A percentile compares a stretch with the other conserved stretches of the same genome.
Evolutionary conservation across 164 flowering plant species (phyloP).

Genomic region (Stephania japonica): DNA sequence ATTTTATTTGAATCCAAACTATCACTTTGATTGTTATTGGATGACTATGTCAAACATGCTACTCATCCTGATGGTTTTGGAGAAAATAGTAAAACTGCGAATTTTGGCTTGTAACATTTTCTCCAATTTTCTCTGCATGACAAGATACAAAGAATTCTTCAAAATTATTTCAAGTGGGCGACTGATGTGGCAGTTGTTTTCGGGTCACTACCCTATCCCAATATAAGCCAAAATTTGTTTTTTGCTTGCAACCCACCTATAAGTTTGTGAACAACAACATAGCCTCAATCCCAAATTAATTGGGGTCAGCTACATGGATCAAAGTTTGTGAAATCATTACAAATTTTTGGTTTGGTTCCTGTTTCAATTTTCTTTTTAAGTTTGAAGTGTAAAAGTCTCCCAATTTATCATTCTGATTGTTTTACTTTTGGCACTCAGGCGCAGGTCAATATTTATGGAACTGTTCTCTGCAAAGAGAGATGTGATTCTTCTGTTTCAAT

Average conservation of each 20-base stretch:
- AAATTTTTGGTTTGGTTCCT: background rate
- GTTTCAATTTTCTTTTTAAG: background rate
- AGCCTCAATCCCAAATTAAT: too few species aligned
- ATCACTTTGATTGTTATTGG: background rate
- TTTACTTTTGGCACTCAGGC: conserved; percentile 46
- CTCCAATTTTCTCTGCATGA: background rate
- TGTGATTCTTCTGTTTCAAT: conserved; percentile 66
- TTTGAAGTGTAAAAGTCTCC: background rate
- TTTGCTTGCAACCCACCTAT: background rate
- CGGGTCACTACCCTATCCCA: background rate
- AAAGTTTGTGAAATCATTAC: background rate
- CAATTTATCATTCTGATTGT: background rate
- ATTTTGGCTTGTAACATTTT: background rate
- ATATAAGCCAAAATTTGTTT: background rate
- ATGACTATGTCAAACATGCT: background rate
- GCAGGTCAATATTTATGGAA: conserved; percentile 65
- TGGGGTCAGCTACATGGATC: too few species aligned
- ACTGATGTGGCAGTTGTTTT: background rate
- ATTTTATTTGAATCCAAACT: background rate
- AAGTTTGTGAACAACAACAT: too few species aligned
- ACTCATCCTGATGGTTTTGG: background rate
- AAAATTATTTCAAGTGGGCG: background rate
- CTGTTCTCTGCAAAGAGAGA: conserved; percentile 75
- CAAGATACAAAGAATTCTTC: background rate
- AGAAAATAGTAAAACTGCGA: background rate